These are phyloP conservation scores for Paraphaeosphaeria minitans DNA, from an alignment of 2,329 filamentous ascomycete species.

Conservation along the genomic window DNA sequence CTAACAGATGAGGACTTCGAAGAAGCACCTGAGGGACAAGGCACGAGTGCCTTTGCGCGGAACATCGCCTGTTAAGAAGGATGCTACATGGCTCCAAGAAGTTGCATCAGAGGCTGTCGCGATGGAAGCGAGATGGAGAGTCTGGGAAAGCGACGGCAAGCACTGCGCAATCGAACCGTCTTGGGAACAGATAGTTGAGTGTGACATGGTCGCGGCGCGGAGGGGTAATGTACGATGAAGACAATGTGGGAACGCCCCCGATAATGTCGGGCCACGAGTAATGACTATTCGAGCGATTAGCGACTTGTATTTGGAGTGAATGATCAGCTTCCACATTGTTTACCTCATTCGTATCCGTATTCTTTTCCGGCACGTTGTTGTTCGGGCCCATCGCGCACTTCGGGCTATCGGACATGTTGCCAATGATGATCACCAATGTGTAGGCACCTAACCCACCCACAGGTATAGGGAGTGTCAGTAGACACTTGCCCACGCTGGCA, in stretches of 20 bases:
- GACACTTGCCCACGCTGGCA: background rate
- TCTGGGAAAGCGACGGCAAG: conserved; percentile 1
- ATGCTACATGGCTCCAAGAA: background rate
- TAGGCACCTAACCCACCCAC: background rate
- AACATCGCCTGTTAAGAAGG: conserved; percentile 38
- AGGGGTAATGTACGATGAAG: conserved; percentile 9
- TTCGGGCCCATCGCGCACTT: background rate
- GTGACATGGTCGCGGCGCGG: conserved; percentile 15
- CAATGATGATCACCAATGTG: background rate
- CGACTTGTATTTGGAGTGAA: background rate
- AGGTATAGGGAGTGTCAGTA: background rate
- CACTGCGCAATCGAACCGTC: conserved; percentile 7
- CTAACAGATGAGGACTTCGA: conserved; percentile 38
- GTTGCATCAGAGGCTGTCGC: background rate
- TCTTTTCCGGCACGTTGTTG: background rate
- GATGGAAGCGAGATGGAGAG: conserved; percentile 1
- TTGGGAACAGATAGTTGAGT: conserved; percentile 18
- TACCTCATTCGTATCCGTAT: background rate
- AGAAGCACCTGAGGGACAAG: conserved; percentile 35
- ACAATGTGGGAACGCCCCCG: conserved; percentile 6
- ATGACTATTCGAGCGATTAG: conserved; percentile 13
- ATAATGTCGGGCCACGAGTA: conserved; percentile 4
- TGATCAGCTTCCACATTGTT: background rate
- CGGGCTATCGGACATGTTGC: background rate
- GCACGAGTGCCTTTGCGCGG: conserved; percentile 36